These are phyloP conservation scores for Fraxinus latifolia DNA, from an alignment of 305 asterid species.

Conservation along the genomic window DNA sequence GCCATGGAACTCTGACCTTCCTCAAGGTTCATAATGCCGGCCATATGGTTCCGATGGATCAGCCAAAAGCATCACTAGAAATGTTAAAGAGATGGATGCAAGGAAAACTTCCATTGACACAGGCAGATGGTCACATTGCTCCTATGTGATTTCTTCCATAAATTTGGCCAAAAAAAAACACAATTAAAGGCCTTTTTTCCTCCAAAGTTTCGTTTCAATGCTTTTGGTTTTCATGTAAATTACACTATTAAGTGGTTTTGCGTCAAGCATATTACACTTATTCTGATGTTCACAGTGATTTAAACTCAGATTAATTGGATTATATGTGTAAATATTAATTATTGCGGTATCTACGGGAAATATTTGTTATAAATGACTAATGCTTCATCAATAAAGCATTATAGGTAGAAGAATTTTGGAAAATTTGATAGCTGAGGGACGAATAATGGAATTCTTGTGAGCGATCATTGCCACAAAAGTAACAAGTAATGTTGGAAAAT, in stretches of 20 bases:
- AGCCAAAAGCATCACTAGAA: conserved; percentile 37
- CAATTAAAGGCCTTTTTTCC: not conserved
- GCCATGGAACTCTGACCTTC: conserved; percentile 34
- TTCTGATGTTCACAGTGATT: not conserved
- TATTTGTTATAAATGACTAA: not conserved
- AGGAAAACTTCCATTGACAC: conserved; percentile 17
- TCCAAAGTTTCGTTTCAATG: not conserved
- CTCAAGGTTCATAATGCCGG: conserved; percentile 41
- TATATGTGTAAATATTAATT: too few species aligned
- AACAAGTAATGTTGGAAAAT: not conserved
- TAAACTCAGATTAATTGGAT: not conserved
- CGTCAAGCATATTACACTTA: not conserved
- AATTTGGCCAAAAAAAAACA: not conserved
- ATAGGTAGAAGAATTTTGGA: not conserved
- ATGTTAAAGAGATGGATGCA: conserved; percentile 42
- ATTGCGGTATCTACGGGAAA: not conserved
- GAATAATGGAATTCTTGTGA: not conserved
- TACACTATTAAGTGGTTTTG: not conserved
- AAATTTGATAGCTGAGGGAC: not conserved
- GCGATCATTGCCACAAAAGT: not conserved
- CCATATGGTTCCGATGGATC: conserved; percentile 49
- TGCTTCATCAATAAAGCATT: not conserved
- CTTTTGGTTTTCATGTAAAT: not conserved
- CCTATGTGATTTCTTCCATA: not conserved
- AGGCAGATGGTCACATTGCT: not conserved